phyloP scores from a whole-genome alignment of 1,284 basidiomycete species.

The Apiotrichum montevideense region DNA sequence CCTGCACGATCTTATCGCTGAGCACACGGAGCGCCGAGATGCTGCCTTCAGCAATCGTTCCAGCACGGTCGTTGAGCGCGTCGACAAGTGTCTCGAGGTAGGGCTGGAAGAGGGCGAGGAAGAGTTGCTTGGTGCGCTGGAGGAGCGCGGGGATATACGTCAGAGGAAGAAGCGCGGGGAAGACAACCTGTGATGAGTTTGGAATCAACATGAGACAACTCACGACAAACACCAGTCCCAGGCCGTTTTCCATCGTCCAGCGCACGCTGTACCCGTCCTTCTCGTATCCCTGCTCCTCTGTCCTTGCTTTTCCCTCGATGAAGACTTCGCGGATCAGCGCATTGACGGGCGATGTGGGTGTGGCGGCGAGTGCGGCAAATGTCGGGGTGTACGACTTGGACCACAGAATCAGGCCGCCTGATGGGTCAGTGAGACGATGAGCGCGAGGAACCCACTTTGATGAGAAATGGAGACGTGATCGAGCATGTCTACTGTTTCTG shows the following conservation, averaged over 20 bases:
- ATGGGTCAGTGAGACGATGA: not conserved
- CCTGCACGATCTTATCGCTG: constrained; percentile 29
- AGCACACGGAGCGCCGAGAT: constrained; percentile 26
- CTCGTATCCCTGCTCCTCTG: constrained; percentile 68
- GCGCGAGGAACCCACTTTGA: constrained; percentile 56
- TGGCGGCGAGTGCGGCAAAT: constrained; percentile 63
- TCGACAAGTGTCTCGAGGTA: constrained; percentile 73
- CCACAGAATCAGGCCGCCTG: constrained; percentile 88
- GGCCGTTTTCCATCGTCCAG: constrained; percentile 87
- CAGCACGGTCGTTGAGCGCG: constrained; percentile 58
- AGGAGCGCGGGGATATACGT: constrained; percentile 89
- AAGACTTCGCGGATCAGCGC: constrained; percentile 81
- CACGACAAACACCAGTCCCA: constrained; percentile 63
- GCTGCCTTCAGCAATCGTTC: constrained; percentile 38
- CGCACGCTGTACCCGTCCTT: constrained; percentile 85
- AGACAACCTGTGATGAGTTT: constrained; percentile 64
- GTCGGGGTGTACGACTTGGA: constrained; percentile 84
- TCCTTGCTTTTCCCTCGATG: constrained; percentile 60
- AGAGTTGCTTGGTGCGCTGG: constrained; percentile 68
- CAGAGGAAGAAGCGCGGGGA: constrained; percentile 92
- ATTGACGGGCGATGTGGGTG: constrained; percentile 80
- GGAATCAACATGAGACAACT: not conserved
- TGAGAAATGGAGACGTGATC: constrained; percentile 86
- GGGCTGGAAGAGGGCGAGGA: constrained; percentile 76
- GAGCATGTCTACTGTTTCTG: constrained; percentile 54